Evolutionary conservation across 2,329 filamentous ascomycete species (phyloP), one percentile per base, ranked within the genome.

Genomic region (Colletotrichum tropicale): DNA sequence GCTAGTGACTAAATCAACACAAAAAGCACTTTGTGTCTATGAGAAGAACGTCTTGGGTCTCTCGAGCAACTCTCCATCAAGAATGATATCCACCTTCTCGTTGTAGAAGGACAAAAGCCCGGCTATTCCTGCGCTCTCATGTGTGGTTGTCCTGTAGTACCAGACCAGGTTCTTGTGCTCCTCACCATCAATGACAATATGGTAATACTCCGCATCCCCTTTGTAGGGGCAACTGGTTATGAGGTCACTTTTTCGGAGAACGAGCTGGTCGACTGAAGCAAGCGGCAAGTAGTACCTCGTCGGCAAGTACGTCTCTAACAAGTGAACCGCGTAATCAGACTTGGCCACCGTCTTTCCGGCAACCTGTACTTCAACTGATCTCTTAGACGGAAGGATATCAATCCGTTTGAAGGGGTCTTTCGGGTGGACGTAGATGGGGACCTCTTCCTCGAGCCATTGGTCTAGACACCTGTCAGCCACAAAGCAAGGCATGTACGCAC

Each of bases 371-470:
- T 88, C 85, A 38, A 94, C 81, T 2, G 82, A 82, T 1, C 92
- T 89, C 3, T 86, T 85, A 0, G 91, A 93, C 2, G 85, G 85
- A 7, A 94, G 81, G 30, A 92, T 88, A 71, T 94, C 92, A 75
- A 94, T 85, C 15, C 93, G 88, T 78, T 92, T 93, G 83, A 90
- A 93, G 0, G 92, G 93, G 70, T 94, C 92, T 77, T 93, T 93
- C 1, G 92, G 92, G 74, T 94, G 93, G 5, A 91, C 87, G 78
- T 88, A 88, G 70, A 93, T 89, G 2, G 87, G 89, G 1, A 85
- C 84, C 66, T 93, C 91, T 82, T 93, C 92, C 79, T 93, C 91
- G 3, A 86, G 71, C 84, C 84, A 86, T 76, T 83, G 82, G 78
- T 85, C 85, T 86, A 10, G 16, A 5, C 15, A 3, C 24, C 1